Evolutionary conservation across 1,139 yeast species (phyloP).

Genomic region (Neolecta irregularis): DNA sequence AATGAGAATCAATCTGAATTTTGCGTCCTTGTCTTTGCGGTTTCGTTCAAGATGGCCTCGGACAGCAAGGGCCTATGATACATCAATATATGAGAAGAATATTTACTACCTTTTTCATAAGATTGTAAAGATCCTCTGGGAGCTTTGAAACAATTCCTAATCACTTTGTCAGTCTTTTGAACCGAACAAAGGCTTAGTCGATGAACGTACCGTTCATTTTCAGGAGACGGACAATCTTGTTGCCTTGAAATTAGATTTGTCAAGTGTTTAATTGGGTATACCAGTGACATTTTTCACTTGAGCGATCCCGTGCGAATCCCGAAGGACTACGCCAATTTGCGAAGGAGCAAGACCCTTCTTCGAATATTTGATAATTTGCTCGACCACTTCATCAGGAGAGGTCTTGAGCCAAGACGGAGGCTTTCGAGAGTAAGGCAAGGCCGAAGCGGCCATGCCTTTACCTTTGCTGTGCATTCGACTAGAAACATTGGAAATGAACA

Average conservation of each 20-base stretch:
- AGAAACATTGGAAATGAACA: too few species aligned
- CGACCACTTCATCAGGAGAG: slow-evolving; percentile 87
- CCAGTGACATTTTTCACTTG: slow-evolving; percentile 96
- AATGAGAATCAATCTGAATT: slow-evolving; percentile 98
- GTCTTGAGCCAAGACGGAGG: slow-evolving; percentile 99
- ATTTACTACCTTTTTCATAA: slow-evolving; percentile 61
- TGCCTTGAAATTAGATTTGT: slow-evolving; percentile 22
- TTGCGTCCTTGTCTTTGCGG: slow-evolving; percentile 99
- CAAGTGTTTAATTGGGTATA: slow-evolving; percentile 17
- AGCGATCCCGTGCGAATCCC: slow-evolving; percentile 99
- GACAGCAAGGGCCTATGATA: slow-evolving; percentile 66
- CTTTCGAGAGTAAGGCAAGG: slow-evolving; percentile 98
- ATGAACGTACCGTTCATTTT: slow-evolving; percentile 73
- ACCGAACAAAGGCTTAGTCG: slow-evolving; percentile 28
- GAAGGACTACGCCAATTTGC: slow-evolving; percentile 96
- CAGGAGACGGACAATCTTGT: slow-evolving; percentile 98
- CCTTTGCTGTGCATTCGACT: slow-evolving; percentile 61
- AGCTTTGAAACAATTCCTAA: slow-evolving; percentile 87
- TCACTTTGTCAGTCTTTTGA: slow-evolving; percentile 27
- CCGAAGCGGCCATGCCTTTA: slow-evolving; percentile 98
- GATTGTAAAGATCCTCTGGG: slow-evolving; percentile 98
- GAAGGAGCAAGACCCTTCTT: slow-evolving; percentile 99
- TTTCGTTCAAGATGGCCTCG: slow-evolving; percentile 99
- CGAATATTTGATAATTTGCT: slow-evolving; percentile 98
- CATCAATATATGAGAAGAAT: not conserved